phyloP scores from a whole-genome alignment of 2,329 filamentous ascomycete genomes.

The Neopestalotiopsis sp. region DNA sequence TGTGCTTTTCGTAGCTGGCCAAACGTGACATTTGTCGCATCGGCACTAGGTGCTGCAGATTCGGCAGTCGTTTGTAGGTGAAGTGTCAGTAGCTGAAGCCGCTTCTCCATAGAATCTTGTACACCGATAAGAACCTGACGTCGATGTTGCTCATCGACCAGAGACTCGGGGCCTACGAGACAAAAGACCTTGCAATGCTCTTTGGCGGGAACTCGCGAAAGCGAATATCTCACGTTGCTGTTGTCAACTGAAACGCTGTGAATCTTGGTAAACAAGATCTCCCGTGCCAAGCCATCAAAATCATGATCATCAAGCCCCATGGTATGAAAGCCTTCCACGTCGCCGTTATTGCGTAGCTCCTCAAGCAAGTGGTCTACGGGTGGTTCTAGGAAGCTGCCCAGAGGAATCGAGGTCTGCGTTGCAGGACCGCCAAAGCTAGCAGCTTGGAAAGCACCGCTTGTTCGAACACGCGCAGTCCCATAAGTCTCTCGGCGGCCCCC shows the following conservation, averaged over 20 bases:
- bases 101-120: constrained; percentile 71
- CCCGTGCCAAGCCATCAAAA: constrained; percentile 73
- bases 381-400: constrained; percentile 70
- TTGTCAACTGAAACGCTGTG: constrained; percentile 70
- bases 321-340: constrained; percentile 72
- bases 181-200: constrained; percentile 70
- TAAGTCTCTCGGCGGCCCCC: constrained; percentile 71
- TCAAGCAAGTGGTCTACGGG: constrained; percentile 75
- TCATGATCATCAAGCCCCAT: constrained; percentile 77
- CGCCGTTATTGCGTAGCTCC: constrained; percentile 65
- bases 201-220: constrained; percentile 57
- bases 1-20: constrained; percentile 64
- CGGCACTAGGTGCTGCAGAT: constrained; percentile 24
- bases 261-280: constrained; percentile 75
- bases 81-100: constrained; percentile 70
- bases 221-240: constrained; percentile 65
- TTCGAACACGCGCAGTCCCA: constrained; percentile 68
- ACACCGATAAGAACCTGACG: constrained; percentile 70
- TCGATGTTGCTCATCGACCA: constrained; percentile 57
- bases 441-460: constrained; percentile 56
- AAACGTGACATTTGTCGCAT: constrained; percentile 47
- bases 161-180: constrained; percentile 64
- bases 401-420: constrained; percentile 43
- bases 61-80: constrained; percentile 49
- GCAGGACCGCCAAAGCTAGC: constrained; percentile 43